A percentile compares a stretch with the other conserved stretches of the same genome.
Evolutionary conservation across 2,329 filamentous ascomycete genomes (phyloP).

Genomic region (Pestalotiopsis sp.): DNA sequence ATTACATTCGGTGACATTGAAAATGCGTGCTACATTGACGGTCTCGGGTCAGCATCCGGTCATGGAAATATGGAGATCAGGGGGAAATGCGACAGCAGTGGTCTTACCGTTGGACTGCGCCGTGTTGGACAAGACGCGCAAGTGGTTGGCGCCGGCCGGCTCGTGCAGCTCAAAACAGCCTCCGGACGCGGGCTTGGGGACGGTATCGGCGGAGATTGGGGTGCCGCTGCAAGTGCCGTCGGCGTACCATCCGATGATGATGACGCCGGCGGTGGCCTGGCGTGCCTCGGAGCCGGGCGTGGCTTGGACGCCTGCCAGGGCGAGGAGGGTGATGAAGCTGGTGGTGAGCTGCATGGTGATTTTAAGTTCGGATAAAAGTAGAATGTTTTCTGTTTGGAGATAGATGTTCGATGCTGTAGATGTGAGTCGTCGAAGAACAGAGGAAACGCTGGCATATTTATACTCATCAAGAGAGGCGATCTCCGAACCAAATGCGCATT

Average conservation of each 20-base stretch:
- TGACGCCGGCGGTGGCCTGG: not conserved
- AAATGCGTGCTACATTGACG: not conserved
- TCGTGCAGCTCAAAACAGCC: not conserved
- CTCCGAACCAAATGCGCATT: not conserved
- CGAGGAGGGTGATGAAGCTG: not conserved
- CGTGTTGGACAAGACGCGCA: not conserved
- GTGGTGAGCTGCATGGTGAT: slow-evolving; percentile 1
- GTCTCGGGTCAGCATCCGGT: too few species aligned
- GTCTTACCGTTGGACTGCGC: not conserved
- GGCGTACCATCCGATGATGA: not conserved
- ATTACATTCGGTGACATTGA: not conserved
- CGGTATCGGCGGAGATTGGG: fast-evolving
- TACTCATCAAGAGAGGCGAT: not conserved
- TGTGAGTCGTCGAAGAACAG: not conserved
- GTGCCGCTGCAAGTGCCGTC: not conserved
- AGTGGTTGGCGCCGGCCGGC: not conserved
- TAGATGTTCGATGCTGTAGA: not conserved
- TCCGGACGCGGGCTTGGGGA: not conserved
- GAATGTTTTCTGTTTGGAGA: not conserved
- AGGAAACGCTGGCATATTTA: not conserved
- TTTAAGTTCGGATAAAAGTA: not conserved
- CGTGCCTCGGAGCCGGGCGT: not conserved
- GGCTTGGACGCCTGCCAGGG: not conserved
- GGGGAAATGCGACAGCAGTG: too few species aligned
- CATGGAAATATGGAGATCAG: too few species aligned